These are phyloP conservation scores for Phialophora verrucosa DNA, from an alignment of 2,329 filamentous ascomycete species.

Conservation along the genomic window DNA sequence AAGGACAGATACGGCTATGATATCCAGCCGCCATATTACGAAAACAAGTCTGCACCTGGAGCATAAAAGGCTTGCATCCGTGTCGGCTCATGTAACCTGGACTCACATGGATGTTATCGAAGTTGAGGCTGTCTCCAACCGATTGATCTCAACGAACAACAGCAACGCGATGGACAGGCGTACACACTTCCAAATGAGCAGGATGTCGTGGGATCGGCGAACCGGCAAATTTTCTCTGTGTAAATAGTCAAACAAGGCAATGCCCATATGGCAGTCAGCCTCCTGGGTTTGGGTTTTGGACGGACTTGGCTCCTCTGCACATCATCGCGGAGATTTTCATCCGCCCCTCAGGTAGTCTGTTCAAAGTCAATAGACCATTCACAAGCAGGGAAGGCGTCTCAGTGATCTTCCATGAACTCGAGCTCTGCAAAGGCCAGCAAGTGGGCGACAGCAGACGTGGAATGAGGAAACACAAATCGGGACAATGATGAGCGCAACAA, in stretches of 20 bases:
- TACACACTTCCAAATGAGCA: background rate
- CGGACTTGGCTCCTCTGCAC: background rate
- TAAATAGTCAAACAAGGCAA: conserved; percentile 8
- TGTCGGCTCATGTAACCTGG: background rate
- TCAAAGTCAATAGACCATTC: background rate
- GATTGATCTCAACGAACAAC: background rate
- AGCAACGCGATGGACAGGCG: background rate
- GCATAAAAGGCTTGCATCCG: background rate
- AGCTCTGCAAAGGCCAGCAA: conserved; percentile 2
- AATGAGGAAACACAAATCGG: conserved; percentile 6
- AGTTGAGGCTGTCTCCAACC: background rate
- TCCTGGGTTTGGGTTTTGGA: background rate
- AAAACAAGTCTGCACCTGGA: conserved; percentile 21
- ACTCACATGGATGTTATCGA: background rate
- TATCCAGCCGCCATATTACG: conserved; percentile 65
- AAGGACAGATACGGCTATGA: conserved; percentile 89
- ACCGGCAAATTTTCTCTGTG: background rate
- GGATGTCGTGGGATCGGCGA: background rate
- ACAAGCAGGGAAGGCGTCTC: background rate
- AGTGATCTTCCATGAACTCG: background rate
- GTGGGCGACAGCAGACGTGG: background rate
- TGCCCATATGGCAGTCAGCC: background rate
- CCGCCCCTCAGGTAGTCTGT: background rate
- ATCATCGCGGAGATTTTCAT: background rate
- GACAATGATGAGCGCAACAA: conserved; percentile 15